Conservation (phyloP, 2,329 filamentous ascomycete genomes). For the Beauveria bassiana region DNA sequence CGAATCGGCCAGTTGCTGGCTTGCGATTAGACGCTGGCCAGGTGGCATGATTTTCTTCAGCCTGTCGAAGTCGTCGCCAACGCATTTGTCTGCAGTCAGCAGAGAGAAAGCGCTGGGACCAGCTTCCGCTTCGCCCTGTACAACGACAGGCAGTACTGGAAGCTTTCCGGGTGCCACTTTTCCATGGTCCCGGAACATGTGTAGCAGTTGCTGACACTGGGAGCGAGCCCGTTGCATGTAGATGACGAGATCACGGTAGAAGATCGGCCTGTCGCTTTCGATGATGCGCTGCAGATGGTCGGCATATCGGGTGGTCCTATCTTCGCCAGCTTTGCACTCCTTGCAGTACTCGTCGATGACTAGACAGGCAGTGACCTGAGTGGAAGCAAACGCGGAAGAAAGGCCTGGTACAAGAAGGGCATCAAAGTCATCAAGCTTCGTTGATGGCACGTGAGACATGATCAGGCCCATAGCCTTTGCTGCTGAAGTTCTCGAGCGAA, state of each 20-base stretch:
- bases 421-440: slow-evolving; percentile 55
- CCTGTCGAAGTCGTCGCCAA: slow-evolving; percentile 77
- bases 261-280: slow-evolving; percentile 69
- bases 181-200: slow-evolving; percentile 85
- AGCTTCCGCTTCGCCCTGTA: slow-evolving; percentile 87
- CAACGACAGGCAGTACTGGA: slow-evolving; percentile 77
- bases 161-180: slow-evolving; percentile 70
- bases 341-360: slow-evolving; percentile 84
- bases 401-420: slow-evolving; percentile 58
- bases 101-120: slow-evolving; percentile 91
- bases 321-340: slow-evolving; percentile 37
- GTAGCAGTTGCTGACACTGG: slow-evolving; percentile 83
- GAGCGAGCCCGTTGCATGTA: slow-evolving; percentile 84
- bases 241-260: slow-evolving; percentile 85
- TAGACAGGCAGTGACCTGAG: slow-evolving; percentile 75
- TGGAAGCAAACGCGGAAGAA: slow-evolving; percentile 69
- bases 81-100: slow-evolving; percentile 77
- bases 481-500: slow-evolving; percentile 82
- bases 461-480: slow-evolving; percentile 80
- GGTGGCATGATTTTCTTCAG: slow-evolving; percentile 85
- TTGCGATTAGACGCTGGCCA: slow-evolving; percentile 76
- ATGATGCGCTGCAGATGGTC: slow-evolving; percentile 64
- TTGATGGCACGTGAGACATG: slow-evolving; percentile 67
- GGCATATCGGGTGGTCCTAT: slow-evolving; percentile 42
- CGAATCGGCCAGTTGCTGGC: slow-evolving; percentile 71